Evolutionary conservation across 768 basidiomycete genomes (phyloP).

Genomic region (Russula sp.): DNA sequence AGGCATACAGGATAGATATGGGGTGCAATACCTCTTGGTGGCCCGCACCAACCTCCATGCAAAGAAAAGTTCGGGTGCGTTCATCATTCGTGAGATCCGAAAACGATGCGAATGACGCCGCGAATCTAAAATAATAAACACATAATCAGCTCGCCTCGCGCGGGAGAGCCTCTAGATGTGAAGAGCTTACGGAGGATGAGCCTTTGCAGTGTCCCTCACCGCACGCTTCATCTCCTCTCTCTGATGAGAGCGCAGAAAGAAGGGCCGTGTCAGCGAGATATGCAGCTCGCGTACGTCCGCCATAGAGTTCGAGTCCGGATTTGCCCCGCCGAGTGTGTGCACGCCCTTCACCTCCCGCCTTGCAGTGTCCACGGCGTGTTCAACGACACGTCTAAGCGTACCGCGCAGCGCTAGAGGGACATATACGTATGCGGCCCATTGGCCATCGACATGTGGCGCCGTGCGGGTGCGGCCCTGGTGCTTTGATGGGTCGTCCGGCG

Average conservation of each 20-base stretch:
- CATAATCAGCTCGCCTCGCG: conserved; percentile 1
- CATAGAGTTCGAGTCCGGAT: conserved; percentile 15
- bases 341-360: conserved; percentile 40
- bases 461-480: conserved; percentile 81
- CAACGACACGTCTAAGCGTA: conserved; percentile 39
- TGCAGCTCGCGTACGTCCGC: conserved; percentile 49
- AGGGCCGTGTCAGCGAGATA: conserved; percentile 77
- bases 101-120: conserved; percentile 63
- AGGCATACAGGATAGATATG: neutral
- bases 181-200: conserved; percentile 37
- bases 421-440: conserved; percentile 76
- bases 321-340: conserved; percentile 34
- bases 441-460: conserved; percentile 78
- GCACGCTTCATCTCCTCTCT: conserved; percentile 61
- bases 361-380: conserved; percentile 39
- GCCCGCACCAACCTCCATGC: conserved; percentile 78
- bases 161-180: neutral
- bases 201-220: conserved; percentile 45
- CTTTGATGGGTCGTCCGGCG: conserved; percentile 62
- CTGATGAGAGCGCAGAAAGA: conserved; percentile 75
- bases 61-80: conserved; percentile 70
- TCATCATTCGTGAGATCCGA: conserved; percentile 75
- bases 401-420: conserved; percentile 47
- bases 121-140: conserved; percentile 44
- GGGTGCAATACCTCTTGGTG: conserved; percentile 54